phyloP scores from a whole-genome alignment of 2,329 filamentous ascomycete species.

The Aureobasidium sp. region DNA sequence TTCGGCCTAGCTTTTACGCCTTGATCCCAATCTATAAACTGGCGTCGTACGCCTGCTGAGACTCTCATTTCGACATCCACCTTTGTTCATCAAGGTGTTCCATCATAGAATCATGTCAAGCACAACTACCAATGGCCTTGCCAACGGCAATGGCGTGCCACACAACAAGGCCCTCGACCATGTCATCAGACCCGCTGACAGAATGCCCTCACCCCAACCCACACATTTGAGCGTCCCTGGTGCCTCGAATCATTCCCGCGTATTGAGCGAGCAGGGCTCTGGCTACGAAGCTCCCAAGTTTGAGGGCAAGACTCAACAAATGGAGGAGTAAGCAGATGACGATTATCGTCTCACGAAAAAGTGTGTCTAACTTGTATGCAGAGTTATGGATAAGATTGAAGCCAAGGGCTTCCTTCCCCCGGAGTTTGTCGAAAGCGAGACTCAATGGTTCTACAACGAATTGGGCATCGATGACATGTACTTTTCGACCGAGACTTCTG shows the following conservation, averaged over 20 bases:
- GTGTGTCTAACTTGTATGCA: constrained; percentile 33
- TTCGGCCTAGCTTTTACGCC: neutral
- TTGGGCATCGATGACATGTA: constrained; percentile 98
- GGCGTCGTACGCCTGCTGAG: neutral
- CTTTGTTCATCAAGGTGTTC: constrained; percentile 9
- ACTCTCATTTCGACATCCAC: neutral
- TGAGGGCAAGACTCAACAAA: constrained; percentile 85
- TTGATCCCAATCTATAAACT: neutral
- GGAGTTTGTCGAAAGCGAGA: constrained; percentile 75
- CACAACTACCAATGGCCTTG: neutral
- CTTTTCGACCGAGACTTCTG: constrained; percentile 81
- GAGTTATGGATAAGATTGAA: constrained; percentile 71
- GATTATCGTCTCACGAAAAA: neutral
- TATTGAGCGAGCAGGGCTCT: constrained; percentile 80
- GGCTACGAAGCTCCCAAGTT: constrained; percentile 95
- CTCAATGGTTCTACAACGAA: constrained; percentile 95
- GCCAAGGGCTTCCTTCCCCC: constrained; percentile 80
- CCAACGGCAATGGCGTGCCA: constrained; percentile 7
- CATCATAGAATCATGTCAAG: constrained; percentile 1
- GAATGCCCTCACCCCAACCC: constrained; percentile 78
- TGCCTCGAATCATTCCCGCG: constrained; percentile 53
- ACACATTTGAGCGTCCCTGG: constrained; percentile 72
- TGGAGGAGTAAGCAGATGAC: constrained; percentile 58
- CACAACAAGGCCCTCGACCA: constrained; percentile 54
- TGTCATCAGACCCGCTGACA: constrained; percentile 46